Conservation (phyloP, 2,329 filamentous ascomycete genomes). For the Aspergillus sp. region DNA sequence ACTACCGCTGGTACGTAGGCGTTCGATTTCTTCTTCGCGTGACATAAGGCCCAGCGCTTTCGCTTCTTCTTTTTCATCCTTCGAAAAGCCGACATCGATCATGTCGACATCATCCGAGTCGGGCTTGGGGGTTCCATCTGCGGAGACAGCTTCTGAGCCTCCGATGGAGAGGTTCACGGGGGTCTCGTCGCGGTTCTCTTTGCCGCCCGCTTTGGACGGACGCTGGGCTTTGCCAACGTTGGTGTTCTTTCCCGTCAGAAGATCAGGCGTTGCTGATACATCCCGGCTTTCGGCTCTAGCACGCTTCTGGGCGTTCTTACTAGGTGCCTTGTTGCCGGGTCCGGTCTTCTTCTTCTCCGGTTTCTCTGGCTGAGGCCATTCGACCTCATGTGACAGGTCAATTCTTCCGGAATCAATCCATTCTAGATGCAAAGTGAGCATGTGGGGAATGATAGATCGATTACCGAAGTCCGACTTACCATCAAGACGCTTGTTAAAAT, state of each 20-base stretch:
- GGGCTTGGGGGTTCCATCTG: constrained; percentile 43
- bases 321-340: constrained; percentile 53
- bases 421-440: constrained; percentile 61
- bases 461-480: constrained; percentile 35
- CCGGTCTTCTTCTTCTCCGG: constrained; percentile 80
- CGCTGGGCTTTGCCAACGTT: constrained; percentile 51
- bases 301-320: constrained; percentile 62
- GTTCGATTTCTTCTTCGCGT: constrained; percentile 92
- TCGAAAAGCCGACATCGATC: constrained; percentile 39
- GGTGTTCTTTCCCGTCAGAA: constrained; percentile 50
- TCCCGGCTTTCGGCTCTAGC: constrained; percentile 54
- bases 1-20: constrained; percentile 87
- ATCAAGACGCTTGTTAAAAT: constrained; percentile 87
- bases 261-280: constrained; percentile 58
- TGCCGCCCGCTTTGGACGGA: constrained; percentile 60
- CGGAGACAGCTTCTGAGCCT: constrained; percentile 40
- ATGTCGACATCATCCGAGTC: constrained; percentile 48
- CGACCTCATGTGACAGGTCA: constrained; percentile 85
- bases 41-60: constrained; percentile 47
- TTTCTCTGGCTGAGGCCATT: constrained; percentile 93
- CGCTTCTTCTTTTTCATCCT: constrained; percentile 42
- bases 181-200: constrained; percentile 57
- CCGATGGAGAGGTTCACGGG: constrained; percentile 35
- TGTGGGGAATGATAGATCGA: not conserved
- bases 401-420: constrained; percentile 85